Evolutionary conservation across 176 grass and related monocot genomes (phyloP).

Genomic region (Musa troglodytarum): DNA sequence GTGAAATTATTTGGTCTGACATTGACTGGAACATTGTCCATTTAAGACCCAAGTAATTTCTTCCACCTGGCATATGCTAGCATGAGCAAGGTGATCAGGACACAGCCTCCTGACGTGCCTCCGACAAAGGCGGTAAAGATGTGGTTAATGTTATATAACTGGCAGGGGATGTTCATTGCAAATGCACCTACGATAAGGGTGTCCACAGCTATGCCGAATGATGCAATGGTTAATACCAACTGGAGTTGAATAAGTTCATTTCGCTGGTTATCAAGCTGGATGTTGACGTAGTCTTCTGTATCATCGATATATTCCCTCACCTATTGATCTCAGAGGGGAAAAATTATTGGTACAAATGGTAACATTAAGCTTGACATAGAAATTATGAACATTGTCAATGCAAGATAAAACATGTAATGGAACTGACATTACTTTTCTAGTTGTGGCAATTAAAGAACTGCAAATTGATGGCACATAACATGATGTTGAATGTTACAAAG

Average conservation of each 20-base stretch:
- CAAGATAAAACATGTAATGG: not conserved
- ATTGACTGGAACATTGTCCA: not conserved
- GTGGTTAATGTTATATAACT: slow-evolving; percentile 31
- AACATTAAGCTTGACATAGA: slow-evolving; percentile 6
- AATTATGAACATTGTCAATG: not conserved
- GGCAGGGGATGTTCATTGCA: slow-evolving; percentile 63
- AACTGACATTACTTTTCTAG: no score
- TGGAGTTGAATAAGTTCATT: slow-evolving; percentile 95
- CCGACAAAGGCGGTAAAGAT: slow-evolving; percentile 67
- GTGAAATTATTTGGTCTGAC: not conserved
- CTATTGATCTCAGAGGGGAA: slow-evolving; percentile 30
- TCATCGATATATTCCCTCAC: slow-evolving; percentile 92
- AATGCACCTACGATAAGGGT: slow-evolving; percentile 73
- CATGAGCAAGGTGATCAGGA: slow-evolving; percentile 55
- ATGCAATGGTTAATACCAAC: slow-evolving; percentile 71
- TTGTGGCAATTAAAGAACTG: no score
- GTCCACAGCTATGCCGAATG: slow-evolving; percentile 66
- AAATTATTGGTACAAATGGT: not conserved
- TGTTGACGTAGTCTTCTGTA: slow-evolving; percentile 96
- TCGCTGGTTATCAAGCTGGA: slow-evolving; percentile 83
- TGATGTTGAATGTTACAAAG: no score
- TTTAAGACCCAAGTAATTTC: slow-evolving; percentile 77
- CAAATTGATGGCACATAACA: no score
- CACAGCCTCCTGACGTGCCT: slow-evolving; percentile 47
- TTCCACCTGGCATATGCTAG: slow-evolving; percentile 75